phyloP scores from a whole-genome alignment of 169 alveolate genomes.

The Cryptosporidium baileyi region DNA sequence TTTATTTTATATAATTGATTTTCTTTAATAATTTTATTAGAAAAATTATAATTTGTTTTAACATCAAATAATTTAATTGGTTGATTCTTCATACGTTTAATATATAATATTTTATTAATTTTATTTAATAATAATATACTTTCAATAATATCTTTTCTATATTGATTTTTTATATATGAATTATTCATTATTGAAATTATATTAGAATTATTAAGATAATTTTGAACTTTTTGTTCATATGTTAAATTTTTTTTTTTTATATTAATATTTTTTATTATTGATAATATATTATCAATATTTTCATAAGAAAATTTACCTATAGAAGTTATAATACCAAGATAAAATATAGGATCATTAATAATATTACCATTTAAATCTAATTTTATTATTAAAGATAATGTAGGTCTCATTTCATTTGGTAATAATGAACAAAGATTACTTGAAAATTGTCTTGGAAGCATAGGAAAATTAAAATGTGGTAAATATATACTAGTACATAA shows the following conservation, averaged over 20 bases:
- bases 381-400: conserved; percentile 79
- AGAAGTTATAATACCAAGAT: conserved; percentile 74
- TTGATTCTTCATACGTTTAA: background rate
- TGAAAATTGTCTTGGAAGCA: conserved; percentile 80
- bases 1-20: background rate
- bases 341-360: conserved; percentile 69
- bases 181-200: background rate
- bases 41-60: background rate
- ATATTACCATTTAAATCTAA: conserved; percentile 73
- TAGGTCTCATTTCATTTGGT: conserved; percentile 78
- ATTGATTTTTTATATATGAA: background rate
- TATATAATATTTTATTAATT: background rate
- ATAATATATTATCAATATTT: conserved; percentile 72
- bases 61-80: conserved; percentile 4
- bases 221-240: background rate
- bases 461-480: conserved; percentile 78
- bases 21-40: background rate
- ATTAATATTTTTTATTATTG: background rate
- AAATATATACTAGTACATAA: conserved; percentile 78
- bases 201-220: background rate
- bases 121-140: background rate
- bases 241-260: no score
- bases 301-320: conserved; percentile 78
- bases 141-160: background rate
- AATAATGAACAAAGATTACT: conserved; percentile 79